phyloP scores from a whole-genome alignment of 164 flowering plant genomes.

The Macadamia integrifolia region DNA sequence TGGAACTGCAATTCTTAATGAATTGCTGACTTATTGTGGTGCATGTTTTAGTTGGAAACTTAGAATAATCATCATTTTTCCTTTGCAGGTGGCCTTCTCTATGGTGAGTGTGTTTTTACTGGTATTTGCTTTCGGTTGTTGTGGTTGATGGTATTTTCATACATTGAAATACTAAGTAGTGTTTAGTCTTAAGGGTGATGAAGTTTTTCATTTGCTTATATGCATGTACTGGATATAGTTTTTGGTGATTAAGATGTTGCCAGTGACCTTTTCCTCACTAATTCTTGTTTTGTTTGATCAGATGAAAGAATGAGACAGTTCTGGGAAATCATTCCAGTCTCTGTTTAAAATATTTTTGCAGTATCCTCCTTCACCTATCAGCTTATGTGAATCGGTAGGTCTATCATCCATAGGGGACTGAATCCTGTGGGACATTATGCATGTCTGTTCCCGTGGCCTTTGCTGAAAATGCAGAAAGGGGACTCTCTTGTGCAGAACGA shows the following conservation, averaged over 20 bases:
- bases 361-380: neutral
- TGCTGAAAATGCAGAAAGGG: slow-evolving; percentile 36
- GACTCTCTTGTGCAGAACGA: slow-evolving; percentile 44
- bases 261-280: neutral
- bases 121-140: neutral
- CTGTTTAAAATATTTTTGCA: neutral
- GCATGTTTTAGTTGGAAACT: neutral
- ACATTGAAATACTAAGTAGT: no score
- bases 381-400: slow-evolving; percentile 17
- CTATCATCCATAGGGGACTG: slow-evolving; percentile 20
- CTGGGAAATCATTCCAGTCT: slow-evolving; percentile 1
- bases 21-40: neutral
- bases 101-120: no score
- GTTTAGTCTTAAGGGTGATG: no score
- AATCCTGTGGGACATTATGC: slow-evolving; percentile 51
- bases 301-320: slow-evolving; percentile 13
- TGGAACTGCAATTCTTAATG: neutral
- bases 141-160: neutral
- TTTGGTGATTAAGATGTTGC: neutral
- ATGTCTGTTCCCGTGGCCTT: slow-evolving; percentile 87
- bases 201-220: no score
- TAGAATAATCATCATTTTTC: neutral
- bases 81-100: no score
- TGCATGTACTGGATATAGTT: no score
- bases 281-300: slow-evolving; percentile 6